Evolutionary conservation across 495 filamentous ascomycete genomes (phyloP).

Genomic region (Penicillium subrubescens): DNA sequence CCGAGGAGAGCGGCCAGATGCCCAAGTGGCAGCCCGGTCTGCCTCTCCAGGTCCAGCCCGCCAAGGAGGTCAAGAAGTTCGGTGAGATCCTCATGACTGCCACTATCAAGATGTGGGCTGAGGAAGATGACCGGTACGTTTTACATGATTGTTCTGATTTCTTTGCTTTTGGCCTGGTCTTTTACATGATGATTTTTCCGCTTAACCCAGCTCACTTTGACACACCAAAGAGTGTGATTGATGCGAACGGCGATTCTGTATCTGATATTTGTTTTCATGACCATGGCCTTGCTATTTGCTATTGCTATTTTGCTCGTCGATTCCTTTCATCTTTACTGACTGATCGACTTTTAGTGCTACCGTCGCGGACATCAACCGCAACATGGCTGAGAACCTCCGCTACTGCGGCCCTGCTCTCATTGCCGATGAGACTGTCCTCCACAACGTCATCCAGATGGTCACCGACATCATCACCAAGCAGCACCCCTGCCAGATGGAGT

Average conservation of each 20-base stretch:
- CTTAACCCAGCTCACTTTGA: slow-evolving; percentile 99
- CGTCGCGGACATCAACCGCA: slow-evolving; percentile 94
- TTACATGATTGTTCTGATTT: slow-evolving; percentile 32
- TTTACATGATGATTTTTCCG: slow-evolving; percentile 82
- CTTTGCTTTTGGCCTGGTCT: slow-evolving; percentile 19
- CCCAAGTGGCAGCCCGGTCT: slow-evolving; percentile 87
- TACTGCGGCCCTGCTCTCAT: slow-evolving; percentile 87
- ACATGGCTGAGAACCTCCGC: slow-evolving; percentile 90
- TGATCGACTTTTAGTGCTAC: slow-evolving; percentile 60
- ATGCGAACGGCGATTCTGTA: slow-evolving; percentile 81
- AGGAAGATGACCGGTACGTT: slow-evolving; percentile 88
- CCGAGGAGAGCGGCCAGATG: slow-evolving; percentile 77
- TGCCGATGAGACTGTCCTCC: slow-evolving; percentile 60
- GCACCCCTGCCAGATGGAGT: slow-evolving; percentile 91
- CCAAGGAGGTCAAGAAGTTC: slow-evolving; percentile 77
- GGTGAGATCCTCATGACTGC: slow-evolving; percentile 83
- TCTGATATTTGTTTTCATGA: slow-evolving; percentile 24
- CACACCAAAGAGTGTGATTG: slow-evolving; percentile 74
- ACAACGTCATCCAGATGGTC: slow-evolving; percentile 68
- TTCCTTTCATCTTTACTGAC: slow-evolving; percentile 38
- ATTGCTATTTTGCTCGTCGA: slow-evolving; percentile 13
- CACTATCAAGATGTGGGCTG: slow-evolving; percentile 81
- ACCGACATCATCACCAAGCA: slow-evolving; percentile 78
- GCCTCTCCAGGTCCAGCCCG: slow-evolving; percentile 76
- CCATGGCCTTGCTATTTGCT: slow-evolving; percentile 18